Percentiles rank a stretch among this genome's conserved stretches.
phyloP scores from a whole-genome alignment of 2,329 filamentous ascomycete species.

The Colletotrichum sp. region DNA sequence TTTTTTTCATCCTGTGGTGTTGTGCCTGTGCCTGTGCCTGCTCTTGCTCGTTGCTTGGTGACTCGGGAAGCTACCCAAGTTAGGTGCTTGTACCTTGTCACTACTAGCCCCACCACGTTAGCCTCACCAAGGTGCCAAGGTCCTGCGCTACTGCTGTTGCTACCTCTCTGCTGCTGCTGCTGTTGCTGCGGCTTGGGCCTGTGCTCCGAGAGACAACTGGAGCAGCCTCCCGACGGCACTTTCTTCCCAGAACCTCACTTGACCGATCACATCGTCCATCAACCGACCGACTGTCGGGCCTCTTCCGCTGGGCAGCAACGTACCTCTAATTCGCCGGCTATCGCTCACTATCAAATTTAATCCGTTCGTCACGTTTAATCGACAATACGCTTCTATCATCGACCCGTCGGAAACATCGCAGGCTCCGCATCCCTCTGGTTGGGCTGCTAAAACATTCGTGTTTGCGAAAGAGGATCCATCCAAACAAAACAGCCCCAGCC shows the following conservation, averaged over 20 bases:
- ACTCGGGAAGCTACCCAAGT: neutral
- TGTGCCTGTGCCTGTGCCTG: neutral
- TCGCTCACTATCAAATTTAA: neutral
- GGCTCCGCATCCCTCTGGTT: slow-evolving; percentile 11
- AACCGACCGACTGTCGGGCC: slow-evolving; percentile 14
- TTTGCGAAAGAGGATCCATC: slow-evolving; percentile 12
- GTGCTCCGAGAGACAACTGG: slow-evolving; percentile 20
- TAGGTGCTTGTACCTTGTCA: neutral
- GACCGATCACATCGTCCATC: slow-evolving; percentile 17
- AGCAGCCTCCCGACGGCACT: slow-evolving; percentile 14
- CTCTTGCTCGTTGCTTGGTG: slow-evolving; percentile 17
- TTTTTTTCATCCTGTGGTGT: neutral
- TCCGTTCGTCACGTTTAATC: neutral
- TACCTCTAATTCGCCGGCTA: neutral
- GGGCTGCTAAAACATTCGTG: slow-evolving; percentile 7
- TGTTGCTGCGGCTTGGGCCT: slow-evolving; percentile 7
- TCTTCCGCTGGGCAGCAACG: slow-evolving; percentile 9
- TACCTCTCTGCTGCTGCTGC: neutral
- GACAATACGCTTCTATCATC: neutral
- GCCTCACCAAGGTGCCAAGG: slow-evolving; percentile 3
- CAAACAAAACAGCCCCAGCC: slow-evolving; percentile 17
- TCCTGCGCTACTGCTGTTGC: slow-evolving; percentile 6
- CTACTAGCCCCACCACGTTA: neutral
- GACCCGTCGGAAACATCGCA: neutral
- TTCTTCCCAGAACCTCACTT: slow-evolving; percentile 20